Evolutionary conservation across 2,329 filamentous ascomycete species (phyloP).

Genomic region (Aspergillus sp.): DNA sequence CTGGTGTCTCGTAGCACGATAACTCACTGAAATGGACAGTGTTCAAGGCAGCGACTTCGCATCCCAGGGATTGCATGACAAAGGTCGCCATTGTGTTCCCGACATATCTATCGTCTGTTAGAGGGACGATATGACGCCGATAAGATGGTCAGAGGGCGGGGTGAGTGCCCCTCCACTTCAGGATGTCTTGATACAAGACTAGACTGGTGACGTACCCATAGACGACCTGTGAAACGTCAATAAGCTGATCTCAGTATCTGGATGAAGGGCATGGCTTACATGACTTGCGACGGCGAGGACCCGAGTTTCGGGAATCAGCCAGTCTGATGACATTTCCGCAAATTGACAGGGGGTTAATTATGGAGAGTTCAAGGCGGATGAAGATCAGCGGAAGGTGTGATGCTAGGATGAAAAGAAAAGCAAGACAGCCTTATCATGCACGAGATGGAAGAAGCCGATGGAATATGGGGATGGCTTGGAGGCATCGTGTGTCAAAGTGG

Average conservation of each 20-base stretch:
- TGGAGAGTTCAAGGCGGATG: slow-evolving; percentile 6
- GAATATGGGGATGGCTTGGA: background rate
- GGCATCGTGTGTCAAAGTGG: background rate
- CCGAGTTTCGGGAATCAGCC: slow-evolving; percentile 54
- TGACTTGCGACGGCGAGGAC: slow-evolving; percentile 91
- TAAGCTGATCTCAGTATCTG: slow-evolving; percentile 4
- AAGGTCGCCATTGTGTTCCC: slow-evolving; percentile 97
- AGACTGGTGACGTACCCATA: slow-evolving; percentile 20
- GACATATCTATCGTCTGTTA: slow-evolving; percentile 65
- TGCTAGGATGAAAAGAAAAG: background rate
- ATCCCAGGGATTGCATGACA: slow-evolving; percentile 87
- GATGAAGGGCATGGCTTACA: slow-evolving; percentile 52
- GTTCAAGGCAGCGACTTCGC: slow-evolving; percentile 89
- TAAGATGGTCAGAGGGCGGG: too few relatives aligned
- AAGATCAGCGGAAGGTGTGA: background rate
- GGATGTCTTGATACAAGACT: too few relatives aligned
- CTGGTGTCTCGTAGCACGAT: background rate
- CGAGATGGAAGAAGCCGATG: too few relatives aligned
- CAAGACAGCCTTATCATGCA: background rate
- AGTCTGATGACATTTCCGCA: slow-evolving; percentile 27
- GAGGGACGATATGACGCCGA: background rate
- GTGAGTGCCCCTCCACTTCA: too few relatives aligned
- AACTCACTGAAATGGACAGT: slow-evolving; percentile 93
- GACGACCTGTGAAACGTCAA: slow-evolving; percentile 21
- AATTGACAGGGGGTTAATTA: background rate